phyloP scores from a whole-genome alignment of 257 asterid species.

The Schizonepeta tenuifolia region DNA sequence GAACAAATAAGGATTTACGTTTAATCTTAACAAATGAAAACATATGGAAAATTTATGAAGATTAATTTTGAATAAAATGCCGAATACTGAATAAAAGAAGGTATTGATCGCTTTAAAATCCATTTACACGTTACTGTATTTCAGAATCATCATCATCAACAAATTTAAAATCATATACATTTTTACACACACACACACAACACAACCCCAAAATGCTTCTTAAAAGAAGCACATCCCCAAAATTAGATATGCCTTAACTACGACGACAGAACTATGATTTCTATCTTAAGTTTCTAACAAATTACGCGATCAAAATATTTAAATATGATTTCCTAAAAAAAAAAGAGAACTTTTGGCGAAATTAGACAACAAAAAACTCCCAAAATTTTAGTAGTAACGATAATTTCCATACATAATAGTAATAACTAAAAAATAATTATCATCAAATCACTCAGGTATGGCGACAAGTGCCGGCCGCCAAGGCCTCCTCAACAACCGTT shows the following conservation, averaged over 20 bases:
- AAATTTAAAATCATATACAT: not conserved
- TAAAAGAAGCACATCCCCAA: not conserved
- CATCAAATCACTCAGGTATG: conserved; percentile 60
- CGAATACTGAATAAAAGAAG: not conserved
- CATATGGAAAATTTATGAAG: not conserved
- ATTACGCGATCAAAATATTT: not conserved
- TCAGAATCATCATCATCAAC: not conserved
- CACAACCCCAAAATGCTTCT: not conserved
- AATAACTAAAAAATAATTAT: not conserved
- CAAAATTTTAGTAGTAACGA: conserved; percentile 1
- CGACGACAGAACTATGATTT: not conserved
- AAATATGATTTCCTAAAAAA: not conserved
- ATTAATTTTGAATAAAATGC: not conserved
- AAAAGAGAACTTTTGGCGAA: not conserved
- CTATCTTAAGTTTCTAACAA: not conserved
- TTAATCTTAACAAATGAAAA: not conserved
- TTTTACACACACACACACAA: not conserved
- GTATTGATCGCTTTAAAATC: not conserved
- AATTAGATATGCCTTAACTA: not conserved
- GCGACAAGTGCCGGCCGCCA: conserved; percentile 70
- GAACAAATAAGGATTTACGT: not conserved
- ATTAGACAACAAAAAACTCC: not conserved
- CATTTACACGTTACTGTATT: not conserved
- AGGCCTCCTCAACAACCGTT: conserved; percentile 59
- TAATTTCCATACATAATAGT: not conserved